phyloP scores from a whole-genome alignment of 352 stramenopile genomes.

The Phytophthora sansomeana region DNA sequence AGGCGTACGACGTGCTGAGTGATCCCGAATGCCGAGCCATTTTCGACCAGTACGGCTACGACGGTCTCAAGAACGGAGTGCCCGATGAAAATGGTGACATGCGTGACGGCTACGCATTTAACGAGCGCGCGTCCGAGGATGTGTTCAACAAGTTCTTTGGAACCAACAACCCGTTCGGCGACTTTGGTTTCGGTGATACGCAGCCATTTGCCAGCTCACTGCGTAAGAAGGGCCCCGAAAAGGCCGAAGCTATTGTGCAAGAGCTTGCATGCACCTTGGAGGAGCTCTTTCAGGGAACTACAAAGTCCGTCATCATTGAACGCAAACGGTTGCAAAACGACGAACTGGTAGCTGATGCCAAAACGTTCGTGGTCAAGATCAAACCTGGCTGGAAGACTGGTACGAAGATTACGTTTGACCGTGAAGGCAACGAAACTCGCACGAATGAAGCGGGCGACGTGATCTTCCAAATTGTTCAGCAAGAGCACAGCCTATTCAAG shows the following conservation, averaged over 20 bases:
- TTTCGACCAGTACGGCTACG: constrained; percentile 96
- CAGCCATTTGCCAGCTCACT: constrained; percentile 84
- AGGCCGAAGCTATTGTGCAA: constrained; percentile 73
- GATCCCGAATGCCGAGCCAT: constrained; percentile 91
- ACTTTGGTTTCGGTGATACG: constrained; percentile 92
- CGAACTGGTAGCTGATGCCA: constrained; percentile 79
- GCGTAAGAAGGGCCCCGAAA: constrained; percentile 76
- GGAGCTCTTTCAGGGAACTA: constrained; percentile 92
- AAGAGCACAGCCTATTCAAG: constrained; percentile 86
- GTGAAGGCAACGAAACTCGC: constrained; percentile 90
- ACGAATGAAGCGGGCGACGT: constrained; percentile 95
- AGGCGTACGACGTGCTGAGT: constrained; percentile 95
- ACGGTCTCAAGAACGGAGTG: constrained; percentile 93
- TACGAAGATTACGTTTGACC: constrained; percentile 96
- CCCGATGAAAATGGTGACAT: constrained; percentile 79
- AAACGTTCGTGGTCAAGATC: constrained; percentile 91
- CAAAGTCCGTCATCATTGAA: constrained; percentile 89
- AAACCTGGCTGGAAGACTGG: constrained; percentile 95
- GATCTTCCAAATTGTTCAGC: constrained; percentile 93
- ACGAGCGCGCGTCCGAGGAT: constrained; percentile 90
- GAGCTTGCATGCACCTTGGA: constrained; percentile 89
- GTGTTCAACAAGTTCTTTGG: constrained; percentile 95
- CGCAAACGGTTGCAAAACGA: constrained; percentile 82
- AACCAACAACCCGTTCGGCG: constrained; percentile 90
- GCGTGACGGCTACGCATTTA: constrained; percentile 90